Conservation (phyloP, 768 basidiomycete genomes). For the Phaeotremella skinneri region DNA sequence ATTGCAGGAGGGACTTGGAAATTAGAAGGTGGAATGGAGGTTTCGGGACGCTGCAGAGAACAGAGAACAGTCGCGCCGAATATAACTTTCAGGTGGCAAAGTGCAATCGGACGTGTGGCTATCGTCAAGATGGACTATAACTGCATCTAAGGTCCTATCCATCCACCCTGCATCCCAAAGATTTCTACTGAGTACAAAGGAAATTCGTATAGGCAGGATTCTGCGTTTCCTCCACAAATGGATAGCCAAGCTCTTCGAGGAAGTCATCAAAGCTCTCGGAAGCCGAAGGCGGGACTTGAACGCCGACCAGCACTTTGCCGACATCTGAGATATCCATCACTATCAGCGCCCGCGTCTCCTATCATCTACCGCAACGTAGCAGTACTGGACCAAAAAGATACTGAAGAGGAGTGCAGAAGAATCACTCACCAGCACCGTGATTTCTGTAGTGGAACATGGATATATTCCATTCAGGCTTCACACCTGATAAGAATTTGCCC, state of each 20-base stretch:
- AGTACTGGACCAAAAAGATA: neutral
- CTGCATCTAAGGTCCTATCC: neutral
- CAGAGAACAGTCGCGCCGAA: conserved; percentile 3
- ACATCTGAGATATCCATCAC: conserved; percentile 61
- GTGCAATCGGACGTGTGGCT: no score
- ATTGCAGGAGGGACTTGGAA: neutral
- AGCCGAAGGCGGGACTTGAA: conserved; percentile 79
- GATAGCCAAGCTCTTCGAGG: conserved; percentile 74
- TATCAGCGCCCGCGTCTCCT: no score
- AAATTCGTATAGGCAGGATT: conserved; percentile 72
- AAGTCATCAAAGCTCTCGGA: conserved; percentile 68
- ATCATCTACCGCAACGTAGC: conserved; percentile 1
- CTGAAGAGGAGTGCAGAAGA: neutral
- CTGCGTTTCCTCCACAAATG: conserved; percentile 87
- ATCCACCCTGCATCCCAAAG: neutral
- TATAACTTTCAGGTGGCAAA: neutral
- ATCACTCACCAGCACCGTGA: conserved; percentile 80
- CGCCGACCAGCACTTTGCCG: conserved; percentile 86
- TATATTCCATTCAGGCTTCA: conserved; percentile 88
- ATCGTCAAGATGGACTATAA: no score
- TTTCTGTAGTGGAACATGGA: conserved; percentile 97
- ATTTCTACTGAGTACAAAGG: conserved; percentile 23
- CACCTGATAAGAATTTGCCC: conserved; percentile 78
- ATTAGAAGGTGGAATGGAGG: neutral
- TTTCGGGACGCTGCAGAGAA: no score